These are phyloP conservation scores for Aphanomyces invadans DNA, from an alignment of 352 stramenopile genomes.

Conservation along the genomic window DNA sequence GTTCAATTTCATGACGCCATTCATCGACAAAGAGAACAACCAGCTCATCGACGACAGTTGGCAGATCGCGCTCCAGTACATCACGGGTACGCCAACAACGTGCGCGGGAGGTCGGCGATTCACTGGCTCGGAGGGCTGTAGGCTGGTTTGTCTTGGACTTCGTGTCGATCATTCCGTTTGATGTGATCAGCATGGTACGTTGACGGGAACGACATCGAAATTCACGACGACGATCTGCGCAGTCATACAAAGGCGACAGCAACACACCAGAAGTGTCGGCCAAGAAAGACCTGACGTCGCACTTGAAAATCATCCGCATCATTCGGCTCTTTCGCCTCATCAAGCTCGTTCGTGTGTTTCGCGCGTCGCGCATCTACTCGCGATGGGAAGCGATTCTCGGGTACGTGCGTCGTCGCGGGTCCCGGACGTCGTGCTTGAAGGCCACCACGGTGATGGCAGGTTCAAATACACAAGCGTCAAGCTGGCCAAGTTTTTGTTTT, in stretches of 20 bases:
- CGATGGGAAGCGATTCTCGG: conserved; percentile 26
- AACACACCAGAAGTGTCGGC: background rate
- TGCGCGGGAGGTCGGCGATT: background rate
- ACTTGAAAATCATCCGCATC: conserved; percentile 26
- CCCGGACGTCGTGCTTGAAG: too few relatives aligned
- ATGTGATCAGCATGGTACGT: conserved; percentile 23
- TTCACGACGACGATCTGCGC: background rate
- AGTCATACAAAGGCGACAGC: background rate
- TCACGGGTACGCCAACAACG: background rate
- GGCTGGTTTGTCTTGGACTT: conserved; percentile 27
- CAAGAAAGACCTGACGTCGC: background rate
- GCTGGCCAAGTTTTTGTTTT: conserved; percentile 25
- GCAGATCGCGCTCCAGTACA: conserved; percentile 17
- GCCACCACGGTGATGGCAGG: background rate
- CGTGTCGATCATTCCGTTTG: conserved; percentile 26
- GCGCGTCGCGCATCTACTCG: conserved; percentile 25
- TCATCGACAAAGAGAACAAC: conserved; percentile 25
- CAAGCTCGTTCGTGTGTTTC: conserved; percentile 23
- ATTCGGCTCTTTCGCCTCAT: conserved; percentile 26
- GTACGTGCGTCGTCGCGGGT: background rate
- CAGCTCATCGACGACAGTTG: conserved; percentile 17
- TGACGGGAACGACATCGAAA: background rate
- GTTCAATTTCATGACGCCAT: conserved; percentile 26
- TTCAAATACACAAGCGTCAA: conserved; percentile 21
- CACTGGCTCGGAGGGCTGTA: background rate